Percentiles rank a stretch among this genome's conserved stretches.
Conservation (phyloP, 768 basidiomycete genomes). For the Lactifluus echinatus region DNA sequence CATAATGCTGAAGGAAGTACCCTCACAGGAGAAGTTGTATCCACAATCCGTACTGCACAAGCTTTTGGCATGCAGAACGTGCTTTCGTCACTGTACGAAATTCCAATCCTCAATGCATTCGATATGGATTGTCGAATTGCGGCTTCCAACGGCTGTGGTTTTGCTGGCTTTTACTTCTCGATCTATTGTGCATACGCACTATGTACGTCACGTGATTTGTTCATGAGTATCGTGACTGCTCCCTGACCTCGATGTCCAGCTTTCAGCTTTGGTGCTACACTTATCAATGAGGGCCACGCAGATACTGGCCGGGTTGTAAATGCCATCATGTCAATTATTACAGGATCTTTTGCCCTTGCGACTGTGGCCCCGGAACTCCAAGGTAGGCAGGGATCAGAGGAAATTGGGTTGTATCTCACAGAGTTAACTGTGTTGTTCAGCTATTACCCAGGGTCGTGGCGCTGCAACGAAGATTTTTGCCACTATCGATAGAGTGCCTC, state of each 20-base stretch:
- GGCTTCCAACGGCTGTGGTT: constrained; percentile 44
- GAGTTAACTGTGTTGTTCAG: too few relatives aligned
- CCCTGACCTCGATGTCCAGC: constrained; percentile 33
- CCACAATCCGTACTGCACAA: constrained; percentile 77
- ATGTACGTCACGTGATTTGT: constrained; percentile 29
- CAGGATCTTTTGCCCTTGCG: constrained; percentile 80
- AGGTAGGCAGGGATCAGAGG: constrained; percentile 36
- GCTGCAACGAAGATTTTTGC: constrained; percentile 86
- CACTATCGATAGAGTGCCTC: constrained; percentile 92
- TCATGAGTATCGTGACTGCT: neutral
- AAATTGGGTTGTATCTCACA: neutral
- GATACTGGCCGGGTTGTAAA: constrained; percentile 65
- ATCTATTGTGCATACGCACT: constrained; percentile 67
- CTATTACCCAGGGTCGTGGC: constrained; percentile 66
- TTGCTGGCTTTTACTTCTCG: constrained; percentile 69
- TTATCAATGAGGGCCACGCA: constrained; percentile 53
- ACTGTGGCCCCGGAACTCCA: constrained; percentile 78
- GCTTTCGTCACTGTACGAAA: constrained; percentile 55
- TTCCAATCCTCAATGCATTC: constrained; percentile 44
- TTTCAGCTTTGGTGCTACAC: constrained; percentile 79
- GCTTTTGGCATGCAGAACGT: constrained; percentile 75
- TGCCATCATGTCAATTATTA: constrained; percentile 69
- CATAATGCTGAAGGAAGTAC: constrained; percentile 68
- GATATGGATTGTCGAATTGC: constrained; percentile 45
- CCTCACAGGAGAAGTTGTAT: constrained; percentile 84